Conservation (phyloP, 306 rosid genomes). For the Castanea crenata region DNA sequence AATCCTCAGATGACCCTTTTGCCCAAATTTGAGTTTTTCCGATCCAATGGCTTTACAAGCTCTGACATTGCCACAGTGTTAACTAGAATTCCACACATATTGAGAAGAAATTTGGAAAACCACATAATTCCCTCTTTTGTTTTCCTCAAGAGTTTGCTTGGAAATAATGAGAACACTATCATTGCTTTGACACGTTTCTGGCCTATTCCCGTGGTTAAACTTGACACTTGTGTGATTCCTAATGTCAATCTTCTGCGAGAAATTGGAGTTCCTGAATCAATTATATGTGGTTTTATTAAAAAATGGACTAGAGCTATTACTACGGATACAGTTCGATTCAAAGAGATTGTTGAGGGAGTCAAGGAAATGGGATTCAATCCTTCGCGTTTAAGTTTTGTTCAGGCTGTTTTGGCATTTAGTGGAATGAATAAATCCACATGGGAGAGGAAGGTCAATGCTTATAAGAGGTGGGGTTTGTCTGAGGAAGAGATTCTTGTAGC, state of each 20-base stretch:
- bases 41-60: constrained; percentile 3
- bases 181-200: not conserved
- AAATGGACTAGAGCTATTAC: not conserved
- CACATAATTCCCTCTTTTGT: constrained; percentile 2
- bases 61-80: not conserved
- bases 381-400: not conserved
- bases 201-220: too few relatives aligned
- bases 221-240: too few relatives aligned
- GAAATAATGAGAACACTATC: not conserved
- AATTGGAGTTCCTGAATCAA: constrained; percentile 8
- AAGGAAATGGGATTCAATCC: constrained; percentile 39
- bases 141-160: not conserved
- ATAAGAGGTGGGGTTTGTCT: constrained; percentile 55
- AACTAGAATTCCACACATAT: not conserved
- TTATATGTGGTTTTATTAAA: not conserved
- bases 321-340: too few relatives aligned
- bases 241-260: not conserved
- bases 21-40: constrained; percentile 11
- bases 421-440: constrained; percentile 25
- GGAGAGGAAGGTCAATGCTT: constrained; percentile 33
- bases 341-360: constrained; percentile 11
- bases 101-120: not conserved
- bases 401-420: constrained; percentile 27
- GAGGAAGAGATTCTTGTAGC: constrained; percentile 34
- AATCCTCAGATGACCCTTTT: not conserved